Evolutionary conservation across 2,329 filamentous ascomycete genomes (phyloP).

Genomic region (Shiraia sp.): DNA sequence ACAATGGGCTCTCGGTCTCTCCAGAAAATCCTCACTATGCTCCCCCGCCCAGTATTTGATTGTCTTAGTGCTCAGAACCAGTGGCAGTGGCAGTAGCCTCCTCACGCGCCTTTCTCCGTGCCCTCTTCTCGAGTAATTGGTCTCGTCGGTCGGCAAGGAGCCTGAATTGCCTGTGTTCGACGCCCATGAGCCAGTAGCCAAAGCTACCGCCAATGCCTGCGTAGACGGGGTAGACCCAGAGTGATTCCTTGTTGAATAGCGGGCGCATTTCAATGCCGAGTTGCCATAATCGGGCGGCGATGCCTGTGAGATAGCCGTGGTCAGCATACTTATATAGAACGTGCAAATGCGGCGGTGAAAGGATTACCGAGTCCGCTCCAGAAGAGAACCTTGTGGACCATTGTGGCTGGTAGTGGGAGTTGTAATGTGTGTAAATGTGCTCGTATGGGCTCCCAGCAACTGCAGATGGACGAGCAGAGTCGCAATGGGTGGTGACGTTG

Average conservation of each 20-base stretch:
- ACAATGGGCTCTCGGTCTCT: not conserved
- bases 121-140: conserved; percentile 84
- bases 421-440: conserved; percentile 4
- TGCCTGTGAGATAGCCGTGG: conserved; percentile 60
- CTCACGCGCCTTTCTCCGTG: conserved; percentile 71
- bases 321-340: conserved; percentile 24
- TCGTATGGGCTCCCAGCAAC: conserved; percentile 15
- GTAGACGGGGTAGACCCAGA: conserved; percentile 93
- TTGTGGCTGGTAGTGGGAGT: conserved; percentile 30
- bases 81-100: conserved; percentile 36
- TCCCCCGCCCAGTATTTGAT: conserved; percentile 5
- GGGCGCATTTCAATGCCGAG: conserved; percentile 98
- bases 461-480: conserved; percentile 11
- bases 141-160: conserved; percentile 79
- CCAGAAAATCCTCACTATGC: conserved; percentile 1
- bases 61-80: conserved; percentile 25
- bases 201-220: conserved; percentile 84
- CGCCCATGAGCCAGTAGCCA: conserved; percentile 94
- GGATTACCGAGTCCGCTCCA: conserved; percentile 88
- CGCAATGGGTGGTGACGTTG: conserved; percentile 12
- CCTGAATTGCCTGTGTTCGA: conserved; percentile 79
- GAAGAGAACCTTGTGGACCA: conserved; percentile 69
- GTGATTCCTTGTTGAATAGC: conserved; percentile 79
- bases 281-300: conserved; percentile 92
- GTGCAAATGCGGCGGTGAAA: conserved; percentile 15